These are phyloP conservation scores for Aurantiochytrium sp. DNA, from an alignment of 108 stramenopile genomes.

Conservation along the genomic window DNA sequence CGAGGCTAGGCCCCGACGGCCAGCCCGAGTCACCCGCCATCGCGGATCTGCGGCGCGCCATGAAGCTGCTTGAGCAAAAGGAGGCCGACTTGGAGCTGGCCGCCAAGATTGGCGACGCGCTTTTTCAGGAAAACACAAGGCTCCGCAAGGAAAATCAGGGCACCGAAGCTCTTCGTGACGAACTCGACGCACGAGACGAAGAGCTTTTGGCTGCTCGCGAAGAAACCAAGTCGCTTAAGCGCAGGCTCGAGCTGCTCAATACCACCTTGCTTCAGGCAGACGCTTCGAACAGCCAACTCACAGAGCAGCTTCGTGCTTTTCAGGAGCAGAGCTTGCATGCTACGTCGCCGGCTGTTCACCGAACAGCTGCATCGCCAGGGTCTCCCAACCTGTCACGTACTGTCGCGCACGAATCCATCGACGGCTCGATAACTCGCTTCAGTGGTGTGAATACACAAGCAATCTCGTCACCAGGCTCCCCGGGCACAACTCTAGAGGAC, in stretches of 20 bases:
- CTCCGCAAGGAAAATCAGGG: background rate
- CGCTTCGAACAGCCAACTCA: background rate
- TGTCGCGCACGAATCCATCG: too few relatives aligned
- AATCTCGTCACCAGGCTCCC: too few relatives aligned
- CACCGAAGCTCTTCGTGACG: background rate
- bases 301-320: background rate
- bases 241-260: background rate
- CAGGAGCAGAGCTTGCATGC: background rate
- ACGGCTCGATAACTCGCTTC: too few relatives aligned
- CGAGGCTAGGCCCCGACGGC: background rate
- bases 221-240: background rate
- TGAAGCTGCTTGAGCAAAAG: background rate
- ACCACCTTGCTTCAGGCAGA: background rate
- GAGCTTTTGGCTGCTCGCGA: background rate
- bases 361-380: too few relatives aligned
- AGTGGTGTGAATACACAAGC: too few relatives aligned
- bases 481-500: too few relatives aligned
- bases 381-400: too few relatives aligned
- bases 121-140: slow-evolving; percentile 1
- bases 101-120: slow-evolving; percentile 5
- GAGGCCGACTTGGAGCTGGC: slow-evolving; percentile 16
- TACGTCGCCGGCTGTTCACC: too few relatives aligned
- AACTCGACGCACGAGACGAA: background rate
- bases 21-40: background rate
- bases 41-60: background rate